Evolutionary conservation across 2,329 filamentous ascomycete species (phyloP).

Genomic region (Tolypocladium inflatum): DNA sequence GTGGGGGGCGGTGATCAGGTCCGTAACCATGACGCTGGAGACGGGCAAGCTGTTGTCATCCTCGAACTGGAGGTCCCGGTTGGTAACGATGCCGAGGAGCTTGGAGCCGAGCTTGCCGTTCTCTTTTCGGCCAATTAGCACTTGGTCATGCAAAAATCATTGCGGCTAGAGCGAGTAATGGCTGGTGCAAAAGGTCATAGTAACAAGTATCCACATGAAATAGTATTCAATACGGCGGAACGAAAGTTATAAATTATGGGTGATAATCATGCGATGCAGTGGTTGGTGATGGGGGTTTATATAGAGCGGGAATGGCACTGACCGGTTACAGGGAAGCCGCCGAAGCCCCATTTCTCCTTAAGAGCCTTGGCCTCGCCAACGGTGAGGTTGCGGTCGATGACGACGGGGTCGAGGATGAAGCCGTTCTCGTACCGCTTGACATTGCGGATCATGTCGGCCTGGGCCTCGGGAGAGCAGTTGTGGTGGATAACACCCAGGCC

Average conservation of each 20-base stretch:
- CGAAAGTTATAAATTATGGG: conserved; percentile 94
- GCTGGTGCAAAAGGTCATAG: conserved; percentile 17
- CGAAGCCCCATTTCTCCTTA: conserved; percentile 98
- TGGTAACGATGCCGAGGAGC: conserved; percentile 94
- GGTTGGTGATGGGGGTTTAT: conserved; percentile 2
- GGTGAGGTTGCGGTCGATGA: conserved; percentile 79
- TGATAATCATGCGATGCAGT: conserved; percentile 63
- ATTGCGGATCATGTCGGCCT: conserved; percentile 98
- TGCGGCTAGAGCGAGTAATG: conserved; percentile 6
- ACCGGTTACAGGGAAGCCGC: conserved; percentile 98
- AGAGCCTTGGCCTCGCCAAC: conserved; percentile 84
- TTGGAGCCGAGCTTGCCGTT: conserved; percentile 88
- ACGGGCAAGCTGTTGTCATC: conserved; percentile 62
- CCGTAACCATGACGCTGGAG: conserved; percentile 87
- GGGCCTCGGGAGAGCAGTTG: conserved; percentile 95
- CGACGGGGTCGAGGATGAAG: conserved; percentile 93
- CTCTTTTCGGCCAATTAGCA: conserved; percentile 45
- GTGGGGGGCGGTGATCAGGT: conserved; percentile 77
- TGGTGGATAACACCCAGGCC: conserved; percentile 95
- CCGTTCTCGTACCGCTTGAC: conserved; percentile 99
- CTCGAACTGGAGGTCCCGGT: conserved; percentile 97
- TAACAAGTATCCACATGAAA: conserved; percentile 65
- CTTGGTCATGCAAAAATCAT: conserved; percentile 5
- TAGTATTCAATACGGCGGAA: conserved; percentile 90
- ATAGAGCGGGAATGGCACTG: conserved; percentile 33